Evolutionary conservation across 768 basidiomycete genomes (phyloP).

Genomic region (Gloeostereum incarnatum): DNA sequence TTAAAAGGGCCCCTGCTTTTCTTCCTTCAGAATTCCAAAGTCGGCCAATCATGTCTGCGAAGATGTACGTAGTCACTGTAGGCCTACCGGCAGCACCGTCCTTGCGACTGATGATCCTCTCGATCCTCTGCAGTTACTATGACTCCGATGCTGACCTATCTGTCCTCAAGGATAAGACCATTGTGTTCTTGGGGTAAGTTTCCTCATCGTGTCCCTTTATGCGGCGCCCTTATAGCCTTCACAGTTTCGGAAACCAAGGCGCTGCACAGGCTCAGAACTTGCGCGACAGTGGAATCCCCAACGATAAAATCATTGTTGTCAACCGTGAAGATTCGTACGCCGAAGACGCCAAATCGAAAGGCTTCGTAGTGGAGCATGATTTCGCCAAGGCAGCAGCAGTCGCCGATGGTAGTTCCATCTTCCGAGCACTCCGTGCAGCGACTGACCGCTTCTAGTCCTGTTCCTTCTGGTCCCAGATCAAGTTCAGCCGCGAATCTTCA

Average conservation of each 20-base stretch:
- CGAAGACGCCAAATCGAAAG: conserved; percentile 43
- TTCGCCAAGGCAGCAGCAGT: conserved; percentile 44
- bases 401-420: conserved; percentile 38
- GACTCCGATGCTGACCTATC: conserved; percentile 50
- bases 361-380: conserved; percentile 48
- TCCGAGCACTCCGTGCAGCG: background rate
- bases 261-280: conserved; percentile 60
- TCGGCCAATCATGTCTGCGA: conserved; percentile 35
- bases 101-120: background rate
- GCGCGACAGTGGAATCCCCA: conserved; percentile 52
- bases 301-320: conserved; percentile 50
- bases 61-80: conserved; percentile 37
- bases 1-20: too few species aligned
- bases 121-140: conserved; percentile 33
- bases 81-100: too few species aligned
- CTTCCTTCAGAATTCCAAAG: too few species aligned
- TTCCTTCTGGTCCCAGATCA: conserved; percentile 60
- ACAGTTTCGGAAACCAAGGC: conserved; percentile 57
- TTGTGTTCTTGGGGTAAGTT: conserved; percentile 51
- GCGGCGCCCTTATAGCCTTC: background rate
- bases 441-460: conserved; percentile 25
- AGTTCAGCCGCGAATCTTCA: conserved; percentile 55
- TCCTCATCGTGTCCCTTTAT: background rate
- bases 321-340: conserved; percentile 52
- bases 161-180: conserved; percentile 35